Evolutionary conservation across 2,329 filamentous ascomycete species (phyloP), one percentile per base, ranked within the genome.

Genomic region (Paraphoma sp.): DNA sequence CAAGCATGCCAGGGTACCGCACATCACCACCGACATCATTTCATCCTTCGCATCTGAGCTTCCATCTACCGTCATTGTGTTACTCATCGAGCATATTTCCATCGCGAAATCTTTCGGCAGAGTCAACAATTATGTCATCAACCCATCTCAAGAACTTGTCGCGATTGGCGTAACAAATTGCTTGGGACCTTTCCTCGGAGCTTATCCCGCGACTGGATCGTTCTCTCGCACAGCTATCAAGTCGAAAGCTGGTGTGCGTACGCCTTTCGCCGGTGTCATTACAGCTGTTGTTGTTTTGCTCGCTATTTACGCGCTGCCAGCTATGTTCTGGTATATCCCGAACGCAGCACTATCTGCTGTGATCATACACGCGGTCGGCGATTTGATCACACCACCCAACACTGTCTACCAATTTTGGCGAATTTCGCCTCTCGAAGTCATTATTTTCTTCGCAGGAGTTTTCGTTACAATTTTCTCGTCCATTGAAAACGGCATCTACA

Each of bases 211-310:
- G 0, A 99, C 94, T 2, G 94, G 95, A 2, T 98, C 94, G 4
- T 99, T 99, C 83, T 96, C 92, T 30, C 88, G 95, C 59, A 98
- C 95, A 28, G 94, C 95, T 49, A 97, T 99, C 80, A 96, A 97
- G 78, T 96, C 94, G 6, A 98, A 98, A 78, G 93, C 95, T 52
- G 95, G 95, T 70, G 94, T 97, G 3, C 88, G 93, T 17, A 97
- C 93, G 0, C 94, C 94, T 2, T 88, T 97, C 54, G 93, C 92
- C 12, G 94, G 95, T 79, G 85, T 96, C 42, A 91, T 98, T 60
- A 97, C 93, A 6, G 93, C 91, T 0, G 45, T 90, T 9, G 84
- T 98, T 11, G 94, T 99, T 9, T 84, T 98, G 0, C 81, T 98
- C 5, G 93, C 95, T 45, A 93, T 97, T 64, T 98, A 97, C 72